phyloP scores from a whole-genome alignment of 2,329 filamentous ascomycete species.

The Aspergillus sp. region DNA sequence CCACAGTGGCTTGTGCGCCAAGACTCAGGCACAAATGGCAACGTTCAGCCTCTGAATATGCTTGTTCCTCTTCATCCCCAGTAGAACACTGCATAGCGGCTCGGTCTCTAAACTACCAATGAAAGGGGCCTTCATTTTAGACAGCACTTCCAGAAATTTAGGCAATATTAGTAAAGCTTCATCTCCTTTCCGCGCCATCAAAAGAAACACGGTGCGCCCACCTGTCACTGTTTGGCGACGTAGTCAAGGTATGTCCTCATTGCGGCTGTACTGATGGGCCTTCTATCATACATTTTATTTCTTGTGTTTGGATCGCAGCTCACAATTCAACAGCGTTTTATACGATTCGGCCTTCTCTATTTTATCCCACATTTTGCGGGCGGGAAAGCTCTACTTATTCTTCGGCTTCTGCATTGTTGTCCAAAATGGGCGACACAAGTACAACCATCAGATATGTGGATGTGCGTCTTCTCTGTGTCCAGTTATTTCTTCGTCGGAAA shows the following conservation, averaged over 20 bases:
- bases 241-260: conserved; percentile 13
- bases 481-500: neutral
- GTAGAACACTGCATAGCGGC: neutral
- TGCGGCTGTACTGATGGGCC: neutral
- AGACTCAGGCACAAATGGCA: conserved; percentile 6
- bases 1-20: conserved; percentile 13
- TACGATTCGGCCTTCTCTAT: conserved; percentile 7
- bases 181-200: conserved; percentile 7
- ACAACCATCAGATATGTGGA: conserved; percentile 48
- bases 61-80: neutral
- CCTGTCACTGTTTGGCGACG: neutral
- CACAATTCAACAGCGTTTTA: conserved; percentile 7
- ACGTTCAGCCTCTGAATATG: neutral
- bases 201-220: conserved; percentile 5
- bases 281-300: neutral
- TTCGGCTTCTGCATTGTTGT: conserved; percentile 1
- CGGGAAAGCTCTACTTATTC: conserved; percentile 13
- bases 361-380: conserved; percentile 7
- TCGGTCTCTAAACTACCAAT: conserved; percentile 16
- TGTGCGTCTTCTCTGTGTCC: conserved; percentile 32
- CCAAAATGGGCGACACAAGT: conserved; percentile 36
- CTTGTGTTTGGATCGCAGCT: neutral
- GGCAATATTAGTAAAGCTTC: conserved; percentile 16
- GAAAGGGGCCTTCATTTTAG: conserved; percentile 13
- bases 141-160: conserved; percentile 14